Evolutionary conservation across 2,329 filamentous ascomycete genomes (phyloP).

Genomic region (Sclerotinia glacialis): DNA sequence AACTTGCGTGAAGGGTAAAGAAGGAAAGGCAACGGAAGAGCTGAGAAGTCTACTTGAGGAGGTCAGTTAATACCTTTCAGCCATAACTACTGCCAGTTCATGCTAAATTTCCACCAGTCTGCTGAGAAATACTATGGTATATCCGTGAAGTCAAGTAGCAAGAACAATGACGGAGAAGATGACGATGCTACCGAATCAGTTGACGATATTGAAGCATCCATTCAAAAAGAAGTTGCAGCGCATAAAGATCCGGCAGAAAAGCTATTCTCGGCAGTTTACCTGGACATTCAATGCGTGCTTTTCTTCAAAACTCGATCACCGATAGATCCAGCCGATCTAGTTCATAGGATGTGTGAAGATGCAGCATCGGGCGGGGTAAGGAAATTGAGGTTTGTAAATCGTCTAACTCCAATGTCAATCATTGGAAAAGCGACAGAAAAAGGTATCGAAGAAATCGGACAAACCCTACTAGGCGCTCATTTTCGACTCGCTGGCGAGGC

Average conservation of each 20-base stretch:
- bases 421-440: constrained; percentile 65
- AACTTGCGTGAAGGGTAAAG: constrained; percentile 70
- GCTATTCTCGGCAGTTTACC: constrained; percentile 52
- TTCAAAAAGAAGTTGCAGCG: constrained; percentile 66
- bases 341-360: constrained; percentile 55
- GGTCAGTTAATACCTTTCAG: constrained; percentile 44
- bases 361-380: constrained; percentile 46
- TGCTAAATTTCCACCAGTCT: constrained; percentile 49
- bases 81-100: neutral
- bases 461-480: constrained; percentile 58
- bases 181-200: constrained; percentile 44
- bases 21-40: constrained; percentile 66
- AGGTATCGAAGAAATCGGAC: constrained; percentile 64
- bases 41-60: constrained; percentile 64
- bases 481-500: constrained; percentile 50
- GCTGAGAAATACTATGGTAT: constrained; percentile 59
- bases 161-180: constrained; percentile 40
- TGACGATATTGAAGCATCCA: constrained; percentile 70
- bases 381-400: constrained; percentile 58
- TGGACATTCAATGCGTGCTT: constrained; percentile 60
- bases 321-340: constrained; percentile 55
- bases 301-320: constrained; percentile 58
- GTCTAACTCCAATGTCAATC: constrained; percentile 53
- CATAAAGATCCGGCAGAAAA: constrained; percentile 42
- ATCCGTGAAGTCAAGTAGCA: constrained; percentile 27